Percentiles rank a stretch among this genome's conserved stretches.
Evolutionary conservation across 306 rosid species (phyloP).

Genomic region (Heteromeles arbutifolia): DNA sequence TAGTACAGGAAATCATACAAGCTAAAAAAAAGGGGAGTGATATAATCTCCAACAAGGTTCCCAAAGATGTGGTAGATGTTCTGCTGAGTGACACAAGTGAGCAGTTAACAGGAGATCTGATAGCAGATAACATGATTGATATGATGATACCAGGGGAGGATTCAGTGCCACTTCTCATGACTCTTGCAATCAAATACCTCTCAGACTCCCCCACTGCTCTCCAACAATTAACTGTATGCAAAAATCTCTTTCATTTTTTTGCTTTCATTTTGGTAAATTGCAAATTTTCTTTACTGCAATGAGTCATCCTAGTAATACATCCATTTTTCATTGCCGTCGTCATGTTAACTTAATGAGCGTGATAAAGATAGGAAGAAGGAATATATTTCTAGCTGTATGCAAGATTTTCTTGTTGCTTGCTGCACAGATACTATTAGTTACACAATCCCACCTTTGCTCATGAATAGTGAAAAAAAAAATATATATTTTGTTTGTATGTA

Average conservation of each 20-base stretch:
- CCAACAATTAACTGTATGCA: slow-evolving; percentile 63
- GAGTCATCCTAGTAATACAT: too few relatives aligned
- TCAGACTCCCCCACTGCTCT: slow-evolving; percentile 82
- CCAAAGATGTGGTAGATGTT: slow-evolving; percentile 81
- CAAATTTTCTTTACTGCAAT: too few relatives aligned
- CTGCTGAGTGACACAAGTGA: slow-evolving; percentile 71
- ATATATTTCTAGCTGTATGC: too few relatives aligned
- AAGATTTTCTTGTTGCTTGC: neutral
- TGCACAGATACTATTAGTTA: slow-evolving; percentile 1
- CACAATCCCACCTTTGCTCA: too few relatives aligned
- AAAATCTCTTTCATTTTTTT: neutral
- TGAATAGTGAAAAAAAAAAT: too few relatives aligned
- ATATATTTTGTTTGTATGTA: too few relatives aligned
- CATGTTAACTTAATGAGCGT: too few relatives aligned
- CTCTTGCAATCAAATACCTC: slow-evolving; percentile 73
- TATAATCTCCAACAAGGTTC: slow-evolving; percentile 21
- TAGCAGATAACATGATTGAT: slow-evolving; percentile 89
- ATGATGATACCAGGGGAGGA: slow-evolving; percentile 99
- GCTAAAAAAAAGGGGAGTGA: slow-evolving; percentile 39
- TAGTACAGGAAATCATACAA: slow-evolving; percentile 50
- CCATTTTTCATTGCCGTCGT: too few relatives aligned
- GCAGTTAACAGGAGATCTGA: slow-evolving; percentile 59
- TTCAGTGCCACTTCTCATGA: slow-evolving; percentile 88
- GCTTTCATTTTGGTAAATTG: neutral
- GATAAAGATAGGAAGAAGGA: too few relatives aligned